Evolutionary conservation across 2,329 filamentous ascomycete genomes (phyloP), one percentile per base, ranked within the genome.

Genomic region (Penicillium sp.): DNA sequence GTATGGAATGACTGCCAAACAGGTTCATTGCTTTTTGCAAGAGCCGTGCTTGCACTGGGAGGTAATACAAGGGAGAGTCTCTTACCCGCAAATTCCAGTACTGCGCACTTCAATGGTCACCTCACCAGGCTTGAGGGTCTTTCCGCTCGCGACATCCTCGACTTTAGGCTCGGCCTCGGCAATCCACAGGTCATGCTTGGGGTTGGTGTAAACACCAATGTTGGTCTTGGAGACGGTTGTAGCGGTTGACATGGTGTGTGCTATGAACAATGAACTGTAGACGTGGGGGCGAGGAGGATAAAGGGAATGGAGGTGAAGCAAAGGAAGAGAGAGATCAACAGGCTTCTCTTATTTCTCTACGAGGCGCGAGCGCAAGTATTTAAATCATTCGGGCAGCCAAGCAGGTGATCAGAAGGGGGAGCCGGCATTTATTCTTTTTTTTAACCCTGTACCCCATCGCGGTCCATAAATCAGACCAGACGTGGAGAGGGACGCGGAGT

Each of bases 161-260:
- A 92, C 80, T 49, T 86, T 89, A 4, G 94, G 94, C 70, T 87
- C 84, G 13, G 93, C 88, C 67, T 92, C 88, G 60, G 85, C 90
- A 64, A 97, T 87, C 92, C 93, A 98, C 57, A 98, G 84, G 63
- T 97, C 91, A 77, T 98, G 94, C 61, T 88, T 86, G 19, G 94
- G 92, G 81, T 98, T 97, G 56, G 94, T 98, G 84, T 91, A 98
- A 68, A 98, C 93, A 70, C 93, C 94, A 75, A 98, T 96, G 81
- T 98, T 98, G 61, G 91, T 82, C 85, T 96, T 95, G 61, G 85
- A 81, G 51, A 85, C 80, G 76, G 69, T 68, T 33, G 70, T 74
- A 62, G 72, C 68, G 63, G 68, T 67, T 59, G 74, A 63, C 73
- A 76, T 76, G 60, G 58, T 56, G 58, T 59, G n/a, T 22, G 49